Percentiles rank a stretch among this genome's conserved stretches.
phyloP scores from a whole-genome alignment of 257 asterid species.

The Nicotiana noctiflora region DNA sequence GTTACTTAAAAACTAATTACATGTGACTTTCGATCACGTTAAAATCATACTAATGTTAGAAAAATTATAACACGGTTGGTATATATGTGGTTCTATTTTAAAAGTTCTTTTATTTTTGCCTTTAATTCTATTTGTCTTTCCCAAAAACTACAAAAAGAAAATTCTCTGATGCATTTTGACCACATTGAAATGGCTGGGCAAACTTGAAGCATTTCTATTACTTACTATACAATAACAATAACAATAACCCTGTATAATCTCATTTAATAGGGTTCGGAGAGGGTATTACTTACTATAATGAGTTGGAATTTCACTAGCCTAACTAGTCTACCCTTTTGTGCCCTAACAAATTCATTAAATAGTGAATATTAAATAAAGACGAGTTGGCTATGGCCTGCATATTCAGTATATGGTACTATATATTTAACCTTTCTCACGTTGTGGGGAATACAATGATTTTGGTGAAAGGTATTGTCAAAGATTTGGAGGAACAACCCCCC shows the following conservation, averaged over 20 bases:
- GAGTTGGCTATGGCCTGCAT: neutral
- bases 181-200: neutral
- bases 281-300: neutral
- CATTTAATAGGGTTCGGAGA: too few species aligned
- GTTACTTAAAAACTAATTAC: too few species aligned
- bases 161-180: neutral
- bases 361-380: neutral
- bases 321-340: neutral
- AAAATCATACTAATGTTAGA: too few species aligned
- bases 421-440: neutral
- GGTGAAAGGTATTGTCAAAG: slow-evolving; percentile 2
- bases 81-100: too few species aligned
- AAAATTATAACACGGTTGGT: too few species aligned
- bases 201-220: neutral
- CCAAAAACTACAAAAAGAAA: neutral
- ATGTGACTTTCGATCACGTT: too few species aligned
- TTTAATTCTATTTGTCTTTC: neutral
- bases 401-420: neutral
- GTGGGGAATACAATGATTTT: slow-evolving; percentile 7
- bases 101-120: neutral
- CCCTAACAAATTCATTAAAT: neutral
- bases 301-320: neutral
- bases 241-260: too few species aligned
- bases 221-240: neutral
- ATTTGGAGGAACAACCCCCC: neutral